Base-by-base conservation (phyloP, 306 rosid genomes). In the Benincasa hispida region DNA sequence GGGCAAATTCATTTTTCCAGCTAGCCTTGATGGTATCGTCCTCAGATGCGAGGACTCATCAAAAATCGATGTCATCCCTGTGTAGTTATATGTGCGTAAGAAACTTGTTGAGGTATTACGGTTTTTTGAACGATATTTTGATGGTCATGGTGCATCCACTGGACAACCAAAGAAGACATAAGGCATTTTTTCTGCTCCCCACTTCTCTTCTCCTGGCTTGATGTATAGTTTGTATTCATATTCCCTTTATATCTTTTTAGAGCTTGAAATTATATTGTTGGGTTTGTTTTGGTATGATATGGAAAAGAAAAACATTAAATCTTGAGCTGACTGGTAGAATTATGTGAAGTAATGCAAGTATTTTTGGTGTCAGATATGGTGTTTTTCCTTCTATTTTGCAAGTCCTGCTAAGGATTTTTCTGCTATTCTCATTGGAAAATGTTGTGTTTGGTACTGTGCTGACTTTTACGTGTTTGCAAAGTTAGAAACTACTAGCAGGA, bases 21-120 rank as follows among this genome's bases (percentile, higher is more conserved):
- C 97, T 62, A 91, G 94, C 84, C 97, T 94, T 47, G 97, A 94
- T 54, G 98, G 98, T 80, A 84, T 94, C 79, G 95, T 91, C 85
- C 88, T 94, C 89, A 89, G 97, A 88, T 94, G 97, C 61, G 97
- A 94, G 84, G 98, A 91, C 78, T 83, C 96, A 2, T 91, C 95
- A 32, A 94, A 88, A 83, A 80, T 88, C 75, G 98, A 94, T 79
- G 97, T 89, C 67, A 89, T 94, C 79, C 98, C 98, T 14, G 98
- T 91, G 84, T 91, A 92, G 59, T 35, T 50, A 32, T 48, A 45
- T 63, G 60, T 72, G 61, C 61, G 53, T 72, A 72, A 72, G 76
- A 55, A 55, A 56, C 24, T 57, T 35, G 56, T 75, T 72, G 76
- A 72, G 76, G 59, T 50, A 48, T 72, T 72, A 48, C 58, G 35